Evolutionary conservation across 768 basidiomycete species (phyloP).

Genomic region (Suillus bovinus): DNA sequence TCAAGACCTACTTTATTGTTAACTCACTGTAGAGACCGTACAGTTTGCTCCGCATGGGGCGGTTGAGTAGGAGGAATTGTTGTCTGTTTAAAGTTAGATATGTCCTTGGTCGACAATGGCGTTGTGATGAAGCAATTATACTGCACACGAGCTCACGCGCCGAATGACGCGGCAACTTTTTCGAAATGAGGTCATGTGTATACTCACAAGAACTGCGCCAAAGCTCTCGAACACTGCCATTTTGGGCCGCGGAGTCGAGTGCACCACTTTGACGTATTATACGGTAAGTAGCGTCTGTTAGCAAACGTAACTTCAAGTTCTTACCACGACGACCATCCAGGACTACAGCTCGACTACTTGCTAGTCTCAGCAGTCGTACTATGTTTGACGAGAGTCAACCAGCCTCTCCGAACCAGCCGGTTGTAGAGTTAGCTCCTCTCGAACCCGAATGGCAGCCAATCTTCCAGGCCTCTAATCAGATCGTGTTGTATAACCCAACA

Average conservation of each 20-base stretch:
- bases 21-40: constrained; percentile 58
- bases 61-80: constrained; percentile 27
- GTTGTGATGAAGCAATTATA: constrained; percentile 22
- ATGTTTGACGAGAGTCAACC: constrained; percentile 35
- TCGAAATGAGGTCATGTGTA: neutral
- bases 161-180: neutral
- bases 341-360: neutral
- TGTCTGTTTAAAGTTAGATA: constrained; percentile 20
- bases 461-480: constrained; percentile 79
- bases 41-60: constrained; percentile 44
- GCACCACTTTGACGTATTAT: too few species aligned
- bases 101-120: constrained; percentile 28
- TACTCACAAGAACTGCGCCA: too few species aligned
- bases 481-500: constrained; percentile 84
- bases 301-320: neutral
- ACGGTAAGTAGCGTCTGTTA: too few species aligned
- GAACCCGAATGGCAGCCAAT: constrained; percentile 71
- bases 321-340: neutral
- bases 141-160: constrained; percentile 18
- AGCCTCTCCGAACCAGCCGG: constrained; percentile 32
- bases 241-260: too few species aligned
- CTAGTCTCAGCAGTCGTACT: neutral
- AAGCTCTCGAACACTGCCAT: too few species aligned
- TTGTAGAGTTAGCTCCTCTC: constrained; percentile 25
- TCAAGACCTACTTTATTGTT: neutral